phyloP scores from a whole-genome alignment of 2,329 filamentous ascomycete genomes.

The Emmonsia crescens region DNA sequence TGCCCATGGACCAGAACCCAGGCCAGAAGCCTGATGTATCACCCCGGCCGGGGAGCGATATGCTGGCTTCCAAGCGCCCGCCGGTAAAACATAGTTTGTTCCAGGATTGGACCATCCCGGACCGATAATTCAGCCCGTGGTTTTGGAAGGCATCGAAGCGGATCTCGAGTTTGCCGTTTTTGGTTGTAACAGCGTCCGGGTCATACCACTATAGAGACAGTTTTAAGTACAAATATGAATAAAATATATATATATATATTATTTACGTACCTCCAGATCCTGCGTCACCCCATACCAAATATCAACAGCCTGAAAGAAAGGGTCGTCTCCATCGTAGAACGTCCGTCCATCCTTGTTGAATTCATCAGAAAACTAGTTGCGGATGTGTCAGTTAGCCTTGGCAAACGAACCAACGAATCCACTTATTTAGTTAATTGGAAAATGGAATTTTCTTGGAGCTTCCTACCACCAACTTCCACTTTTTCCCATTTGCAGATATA shows the following conservation, averaged over 20 bases:
- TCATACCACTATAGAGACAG: constrained; percentile 53
- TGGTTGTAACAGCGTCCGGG: constrained; percentile 54
- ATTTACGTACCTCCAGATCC: constrained; percentile 49
- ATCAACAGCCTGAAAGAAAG: constrained; percentile 57
- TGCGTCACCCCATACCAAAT: constrained; percentile 62
- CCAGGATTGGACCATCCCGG: constrained; percentile 66
- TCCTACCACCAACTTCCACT: constrained; percentile 51
- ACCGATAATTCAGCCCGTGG: constrained; percentile 56
- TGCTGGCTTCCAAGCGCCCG: constrained; percentile 57
- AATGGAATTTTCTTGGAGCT: background rate
- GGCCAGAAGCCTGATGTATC: constrained; percentile 63
- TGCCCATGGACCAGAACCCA: constrained; percentile 67
- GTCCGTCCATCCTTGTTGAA: constrained; percentile 57
- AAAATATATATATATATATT: background rate
- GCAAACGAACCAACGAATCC: background rate
- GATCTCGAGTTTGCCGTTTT: constrained; percentile 51
- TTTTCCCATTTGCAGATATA: constrained; percentile 48
- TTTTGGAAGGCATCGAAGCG: constrained; percentile 55
- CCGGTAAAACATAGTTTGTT: constrained; percentile 65
- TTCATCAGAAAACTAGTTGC: constrained; percentile 54
- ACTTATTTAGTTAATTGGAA: background rate
- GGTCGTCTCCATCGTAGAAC: constrained; percentile 61
- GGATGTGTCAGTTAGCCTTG: background rate
- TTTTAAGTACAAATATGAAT: background rate
- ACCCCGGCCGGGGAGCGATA: constrained; percentile 57